A percentile compares a stretch with the other conserved stretches of the same genome.
These are phyloP conservation scores for Endothia cerciana DNA, from an alignment of 2,329 filamentous ascomycete species.

Conservation along the genomic window DNA sequence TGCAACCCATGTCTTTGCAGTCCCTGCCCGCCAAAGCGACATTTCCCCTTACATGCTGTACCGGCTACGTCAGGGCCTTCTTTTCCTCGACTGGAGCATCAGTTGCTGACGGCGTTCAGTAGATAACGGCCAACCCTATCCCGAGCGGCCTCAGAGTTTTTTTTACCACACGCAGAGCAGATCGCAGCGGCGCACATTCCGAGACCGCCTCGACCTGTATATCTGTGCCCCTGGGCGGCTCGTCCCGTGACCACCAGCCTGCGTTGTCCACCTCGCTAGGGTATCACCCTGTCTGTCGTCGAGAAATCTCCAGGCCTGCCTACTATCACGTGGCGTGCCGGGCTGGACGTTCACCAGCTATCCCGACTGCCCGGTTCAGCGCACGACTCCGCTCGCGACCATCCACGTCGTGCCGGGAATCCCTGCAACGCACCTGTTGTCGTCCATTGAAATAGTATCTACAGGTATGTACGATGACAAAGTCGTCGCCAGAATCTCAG, in stretches of 20 bases:
- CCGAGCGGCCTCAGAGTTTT: not conserved
- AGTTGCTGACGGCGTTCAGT: conserved; percentile 1
- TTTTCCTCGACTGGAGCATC: not conserved
- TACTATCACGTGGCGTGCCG: conserved; percentile 26
- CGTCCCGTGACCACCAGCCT: conserved; percentile 12
- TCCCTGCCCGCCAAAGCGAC: not conserved
- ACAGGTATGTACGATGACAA: not conserved
- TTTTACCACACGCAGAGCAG: not conserved
- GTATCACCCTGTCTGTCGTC: conserved; percentile 27
- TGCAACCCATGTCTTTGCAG: conserved; percentile 15
- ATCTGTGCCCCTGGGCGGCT: conserved; percentile 9
- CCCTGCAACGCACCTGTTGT: conserved; percentile 26
- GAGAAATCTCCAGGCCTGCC: conserved; percentile 27
- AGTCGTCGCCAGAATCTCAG: not conserved
- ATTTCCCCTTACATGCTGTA: not conserved
- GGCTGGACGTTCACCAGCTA: conserved; percentile 23
- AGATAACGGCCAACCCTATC: not conserved
- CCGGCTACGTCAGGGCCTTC: not conserved
- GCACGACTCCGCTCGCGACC: conserved; percentile 20
- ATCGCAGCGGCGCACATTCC: not conserved
- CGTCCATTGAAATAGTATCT: conserved; percentile 8
- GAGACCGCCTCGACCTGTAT: no score
- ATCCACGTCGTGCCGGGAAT: conserved; percentile 25
- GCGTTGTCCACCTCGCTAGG: conserved; percentile 18
- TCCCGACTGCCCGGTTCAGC: conserved; percentile 26